Evolutionary conservation across 371 early-diverging fungal species (phyloP), one percentile per base, ranked within the genome.

Genomic region (Mortierella sp.): DNA sequence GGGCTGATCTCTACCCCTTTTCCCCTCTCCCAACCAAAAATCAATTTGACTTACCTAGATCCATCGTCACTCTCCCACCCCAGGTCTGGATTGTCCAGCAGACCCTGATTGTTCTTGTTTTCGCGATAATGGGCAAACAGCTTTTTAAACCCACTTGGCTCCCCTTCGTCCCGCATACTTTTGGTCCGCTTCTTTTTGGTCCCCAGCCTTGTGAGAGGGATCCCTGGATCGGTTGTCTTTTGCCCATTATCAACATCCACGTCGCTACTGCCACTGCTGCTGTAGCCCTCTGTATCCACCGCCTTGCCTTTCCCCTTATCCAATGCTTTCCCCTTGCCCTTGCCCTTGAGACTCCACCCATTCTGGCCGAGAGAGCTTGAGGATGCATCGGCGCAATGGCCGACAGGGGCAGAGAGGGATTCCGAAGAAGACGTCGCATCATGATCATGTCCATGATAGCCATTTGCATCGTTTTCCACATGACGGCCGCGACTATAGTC

Each of bases 111-210:
- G 30, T 47, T 50, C 2, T n/a, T 30, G 13, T 27, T 31, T 21
- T 50, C 60, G 13, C 64, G 64, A 39, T 31, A 53, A 1, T 50
- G 19, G 28, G 69, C 59, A 30, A 74, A 46, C 5, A 74, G 24
- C 51, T 58, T 68, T 38, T 65, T 54, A 41, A 74, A 19, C 43
- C 66, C 43, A 49, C 49, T 64, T 1, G 58, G 58, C 16, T 74
- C 76, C 6, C 65, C 76, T n/a, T 74, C 76, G 38, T 74, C 76
- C 24, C 74, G 19, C 51, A 68, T 59, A 12, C 64, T 64, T 50
- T 61, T 69, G 12, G 64, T 69, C 13, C 65, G 56, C 45, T 57
- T 58, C 24, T 62, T 72, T 18, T 31, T 58, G 34, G 34, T 10
- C 10, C 10, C 34, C 34, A 34, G 34, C 34, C n/a, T n/a, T n/a